Base-by-base conservation (phyloP, 1,284 basidiomycete species). In the Ceratobasidium sp. region DNA sequence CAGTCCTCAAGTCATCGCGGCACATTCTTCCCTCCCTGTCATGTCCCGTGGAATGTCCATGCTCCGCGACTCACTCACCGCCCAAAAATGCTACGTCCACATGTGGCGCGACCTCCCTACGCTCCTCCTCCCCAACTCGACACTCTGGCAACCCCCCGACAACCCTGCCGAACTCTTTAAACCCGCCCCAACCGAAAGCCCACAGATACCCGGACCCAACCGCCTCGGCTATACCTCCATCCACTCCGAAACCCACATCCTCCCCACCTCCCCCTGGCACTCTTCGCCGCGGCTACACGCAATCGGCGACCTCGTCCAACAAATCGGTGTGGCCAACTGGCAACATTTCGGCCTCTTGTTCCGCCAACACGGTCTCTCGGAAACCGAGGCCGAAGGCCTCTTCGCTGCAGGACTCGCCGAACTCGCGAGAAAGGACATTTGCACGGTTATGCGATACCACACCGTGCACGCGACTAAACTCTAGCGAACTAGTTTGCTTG, bases 81-180 rank as follows among this genome's bases (percentile, higher is more conserved):
- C 51, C 29, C 71, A 66, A 61, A 40, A 40, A 19, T 19, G 62
- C 44, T 34, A 17, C 9, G 46, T 65, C 7, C 5, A 66, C 25
- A 75, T 75, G 71, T 75, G 71, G 71, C 71, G 61, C 32, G 62
- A 75, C 15, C 44, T 66, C 15, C 61, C 71, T 29, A 22, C 13
- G 4, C 71, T 75, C n/a, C 43, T 74, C 1, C 44, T 49, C 4
- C 70, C 70, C 7, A n/a, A 11, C 9, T 74, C 70, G 1, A 40
- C 70, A 5, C 59, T 74, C 25, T 74, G 70, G 70, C 52, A 49
- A 44, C 0, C 25, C 1, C 37, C 51, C 7, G 9, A 29, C 3
- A 22, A 19, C n/a, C 4, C 29, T 7, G 19, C 65, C 65, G 62
- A 44, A 25, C 29, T n/a, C 0, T 25, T 22, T 2, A 13, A 34